Evolutionary conservation across 495 filamentous ascomycete genomes (phyloP), one percentile per base, ranked within the genome.

Genomic region (Aspergillus mulundensis): DNA sequence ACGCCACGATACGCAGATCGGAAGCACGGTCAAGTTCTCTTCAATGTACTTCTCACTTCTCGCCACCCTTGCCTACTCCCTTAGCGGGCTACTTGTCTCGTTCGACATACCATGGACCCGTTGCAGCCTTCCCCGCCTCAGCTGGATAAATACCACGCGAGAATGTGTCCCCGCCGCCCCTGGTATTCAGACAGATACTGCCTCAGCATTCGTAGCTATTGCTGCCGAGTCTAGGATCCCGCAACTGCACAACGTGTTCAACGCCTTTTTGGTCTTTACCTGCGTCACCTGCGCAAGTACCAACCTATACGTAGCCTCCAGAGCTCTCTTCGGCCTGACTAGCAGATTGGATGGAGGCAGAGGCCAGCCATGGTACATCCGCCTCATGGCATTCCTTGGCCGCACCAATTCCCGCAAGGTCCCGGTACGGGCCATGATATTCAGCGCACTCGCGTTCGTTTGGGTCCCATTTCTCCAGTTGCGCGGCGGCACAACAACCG

Each of bases 401-500:
- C n/a, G 48, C n/a, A 50, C 48, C 15, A 21, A 50, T 18, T 7
- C n/a, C 18, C 32, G 18, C n/a, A 50, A 23, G 20, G 48, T 50
- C 7, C 48, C 48, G 6, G 5, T 36, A 1, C 30, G 48, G 2
- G 48, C 48, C 18, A 50, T 38, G 48, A 50, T 50, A 6, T 21
- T 39, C 30, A 34, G 23, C 39, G 30, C 48, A n/a, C 5, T 19
- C 23, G 15, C 47, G 3, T 50, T 50, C 8, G 18, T 50, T 8
- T 50, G 47, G 47, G 47, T 50, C 11, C 47, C 47, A 5, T 50
- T 50, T 15, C 48, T 50, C 30, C 48, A 50, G 30, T 8, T 50
- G 7, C 28, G 32, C 16, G 48, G 48, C n/a, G 48, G 30, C 14
- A 50, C 48, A 1, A 50, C 23, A 15, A 20, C 19, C n/a, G 14